phyloP scores from a whole-genome alignment of 2,329 filamentous ascomycete species.

The Diaporthe ilicicola region DNA sequence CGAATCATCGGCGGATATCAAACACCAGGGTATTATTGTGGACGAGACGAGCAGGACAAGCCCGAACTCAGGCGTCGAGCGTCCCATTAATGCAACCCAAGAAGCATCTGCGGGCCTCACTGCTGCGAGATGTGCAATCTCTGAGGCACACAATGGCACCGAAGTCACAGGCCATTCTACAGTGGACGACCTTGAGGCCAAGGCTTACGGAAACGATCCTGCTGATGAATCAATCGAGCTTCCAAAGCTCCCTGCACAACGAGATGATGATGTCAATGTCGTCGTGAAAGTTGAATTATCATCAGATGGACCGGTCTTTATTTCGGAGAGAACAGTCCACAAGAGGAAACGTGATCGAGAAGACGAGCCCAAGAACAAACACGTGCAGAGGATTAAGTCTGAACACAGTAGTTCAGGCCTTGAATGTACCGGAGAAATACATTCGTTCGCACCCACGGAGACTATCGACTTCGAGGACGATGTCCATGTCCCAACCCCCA shows the following conservation, averaged over 20 bases:
- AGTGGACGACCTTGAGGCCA: conserved; percentile 8
- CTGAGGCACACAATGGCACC: neutral
- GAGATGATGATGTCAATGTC: neutral
- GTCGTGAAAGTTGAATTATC: conserved; percentile 61
- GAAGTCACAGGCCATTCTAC: neutral
- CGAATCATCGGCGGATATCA: neutral
- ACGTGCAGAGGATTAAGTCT: conserved; percentile 51
- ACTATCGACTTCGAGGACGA: conserved; percentile 69
- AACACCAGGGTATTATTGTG: neutral
- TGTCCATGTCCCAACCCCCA: conserved; percentile 52
- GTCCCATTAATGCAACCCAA: neutral
- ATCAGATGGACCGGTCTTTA: conserved; percentile 60
- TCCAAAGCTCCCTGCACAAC: conserved; percentile 41
- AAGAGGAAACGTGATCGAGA: conserved; percentile 53
- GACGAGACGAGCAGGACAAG: neutral
- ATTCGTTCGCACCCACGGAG: conserved; percentile 54
- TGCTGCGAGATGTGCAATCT: neutral
- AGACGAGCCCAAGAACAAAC: conserved; percentile 32
- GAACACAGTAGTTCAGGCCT: conserved; percentile 49
- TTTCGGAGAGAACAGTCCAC: conserved; percentile 58
- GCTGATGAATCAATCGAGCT: conserved; percentile 36
- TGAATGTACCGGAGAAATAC: conserved; percentile 38
- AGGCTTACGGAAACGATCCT: neutral
- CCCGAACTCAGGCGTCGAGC: neutral
- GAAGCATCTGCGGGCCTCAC: neutral